Conservation (phyloP, 441 rosid species). For the Iberis amara region DNA sequence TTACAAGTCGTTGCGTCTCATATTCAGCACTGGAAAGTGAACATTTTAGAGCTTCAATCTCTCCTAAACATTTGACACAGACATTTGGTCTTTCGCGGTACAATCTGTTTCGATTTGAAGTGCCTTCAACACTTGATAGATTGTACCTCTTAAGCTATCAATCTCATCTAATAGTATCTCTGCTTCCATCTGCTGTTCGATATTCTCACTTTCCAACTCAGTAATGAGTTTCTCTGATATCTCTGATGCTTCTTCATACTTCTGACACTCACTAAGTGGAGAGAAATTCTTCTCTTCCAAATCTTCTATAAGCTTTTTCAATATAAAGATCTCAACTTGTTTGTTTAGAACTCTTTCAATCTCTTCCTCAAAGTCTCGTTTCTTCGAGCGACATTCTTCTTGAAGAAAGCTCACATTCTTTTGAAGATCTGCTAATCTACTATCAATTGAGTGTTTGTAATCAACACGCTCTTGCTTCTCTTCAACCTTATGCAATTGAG, state of each 20-base stretch:
- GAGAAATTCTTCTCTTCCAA: slow-evolving; percentile 54
- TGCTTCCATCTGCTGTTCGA: slow-evolving; percentile 70
- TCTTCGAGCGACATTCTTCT: slow-evolving; percentile 62
- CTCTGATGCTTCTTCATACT: slow-evolving; percentile 53
- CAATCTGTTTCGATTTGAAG: slow-evolving; percentile 46
- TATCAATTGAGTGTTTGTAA: slow-evolving; percentile 52
- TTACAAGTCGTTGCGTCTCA: slow-evolving; percentile 45
- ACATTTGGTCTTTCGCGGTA: slow-evolving; percentile 32
- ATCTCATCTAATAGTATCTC: slow-evolving; percentile 68
- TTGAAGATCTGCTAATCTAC: slow-evolving; percentile 66
- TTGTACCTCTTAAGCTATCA: slow-evolving; percentile 47
- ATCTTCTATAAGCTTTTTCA: slow-evolving; percentile 63
- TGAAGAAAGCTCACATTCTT: slow-evolving; percentile 56
- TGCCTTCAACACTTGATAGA: slow-evolving; percentile 48
- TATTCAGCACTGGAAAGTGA: slow-evolving; percentile 43
- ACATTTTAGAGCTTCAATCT: slow-evolving; percentile 40
- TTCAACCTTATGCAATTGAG: slow-evolving; percentile 45
- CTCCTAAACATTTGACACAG: slow-evolving; percentile 37
- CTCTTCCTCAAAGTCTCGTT: slow-evolving; percentile 73
- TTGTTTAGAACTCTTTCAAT: slow-evolving; percentile 65
- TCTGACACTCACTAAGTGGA: slow-evolving; percentile 54
- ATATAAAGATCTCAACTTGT: slow-evolving; percentile 59
- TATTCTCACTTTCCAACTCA: slow-evolving; percentile 64
- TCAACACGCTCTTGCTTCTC: slow-evolving; percentile 53
- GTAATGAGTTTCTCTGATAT: slow-evolving; percentile 50